Evolutionary conservation across 1,284 basidiomycete genomes (phyloP).

Genomic region (Xerocomus nothofagi): DNA sequence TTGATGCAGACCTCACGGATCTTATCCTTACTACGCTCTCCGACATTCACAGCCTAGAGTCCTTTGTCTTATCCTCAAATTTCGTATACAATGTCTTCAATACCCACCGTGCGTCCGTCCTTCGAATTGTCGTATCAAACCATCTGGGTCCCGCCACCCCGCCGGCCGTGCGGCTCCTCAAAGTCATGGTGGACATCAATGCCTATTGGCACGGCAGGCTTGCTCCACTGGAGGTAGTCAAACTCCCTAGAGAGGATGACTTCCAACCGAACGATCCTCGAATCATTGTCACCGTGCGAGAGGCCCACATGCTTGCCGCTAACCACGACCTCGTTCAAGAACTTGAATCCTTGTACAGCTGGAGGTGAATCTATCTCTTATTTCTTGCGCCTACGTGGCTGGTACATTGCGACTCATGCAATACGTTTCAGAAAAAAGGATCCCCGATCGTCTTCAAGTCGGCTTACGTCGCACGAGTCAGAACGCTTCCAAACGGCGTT

Average conservation of each 20-base stretch:
- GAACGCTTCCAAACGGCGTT: slow-evolving; percentile 34
- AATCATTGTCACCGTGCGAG: slow-evolving; percentile 3
- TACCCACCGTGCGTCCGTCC: slow-evolving; percentile 33
- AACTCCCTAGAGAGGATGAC: slow-evolving; percentile 13
- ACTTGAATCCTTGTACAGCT: slow-evolving; percentile 39
- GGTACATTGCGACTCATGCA: slow-evolving; percentile 6
- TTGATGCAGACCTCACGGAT: slow-evolving; percentile 32
- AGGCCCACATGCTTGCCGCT: slow-evolving; percentile 16
- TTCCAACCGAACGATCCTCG: not conserved
- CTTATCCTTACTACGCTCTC: slow-evolving; percentile 32
- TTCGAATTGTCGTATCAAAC: slow-evolving; percentile 37
- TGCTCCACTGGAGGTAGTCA: slow-evolving; percentile 4
- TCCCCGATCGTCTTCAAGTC: slow-evolving; percentile 24
- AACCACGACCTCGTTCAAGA: slow-evolving; percentile 23
- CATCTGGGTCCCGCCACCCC: slow-evolving; percentile 35
- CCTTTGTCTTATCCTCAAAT: slow-evolving; percentile 34
- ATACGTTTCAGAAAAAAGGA: slow-evolving; percentile 33
- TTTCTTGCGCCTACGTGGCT: too few relatives aligned
- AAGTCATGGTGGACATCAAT: slow-evolving; percentile 11
- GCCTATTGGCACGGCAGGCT: slow-evolving; percentile 18
- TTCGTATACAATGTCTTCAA: slow-evolving; percentile 36
- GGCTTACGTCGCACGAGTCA: slow-evolving; percentile 30
- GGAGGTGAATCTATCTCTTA: too few relatives aligned
- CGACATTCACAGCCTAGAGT: slow-evolving; percentile 31
- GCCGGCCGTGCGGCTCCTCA: slow-evolving; percentile 34